Percentiles rank a stretch among this genome's conserved stretches.
phyloP scores from a whole-genome alignment of 1,139 yeast species.

The Candida mesenterica region DNA sequence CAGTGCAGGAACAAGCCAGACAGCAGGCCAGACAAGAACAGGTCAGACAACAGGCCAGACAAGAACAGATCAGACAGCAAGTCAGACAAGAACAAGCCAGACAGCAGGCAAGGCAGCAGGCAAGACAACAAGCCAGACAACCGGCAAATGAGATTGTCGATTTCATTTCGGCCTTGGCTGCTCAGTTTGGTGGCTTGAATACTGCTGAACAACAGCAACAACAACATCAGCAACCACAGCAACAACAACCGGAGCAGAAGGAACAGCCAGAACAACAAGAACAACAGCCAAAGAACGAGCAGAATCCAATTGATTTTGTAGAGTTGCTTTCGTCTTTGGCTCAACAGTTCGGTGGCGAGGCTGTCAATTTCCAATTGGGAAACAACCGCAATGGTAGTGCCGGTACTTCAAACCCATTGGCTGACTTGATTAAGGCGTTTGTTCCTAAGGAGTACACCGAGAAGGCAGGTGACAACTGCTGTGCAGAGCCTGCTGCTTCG shows the following conservation, averaged over 20 bases:
- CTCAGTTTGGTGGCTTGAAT: constrained; percentile 1
- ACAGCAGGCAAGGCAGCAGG: too few relatives aligned
- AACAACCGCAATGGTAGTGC: not conserved
- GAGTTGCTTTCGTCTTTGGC: not conserved
- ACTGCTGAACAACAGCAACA: not conserved
- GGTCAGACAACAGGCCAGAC: not conserved
- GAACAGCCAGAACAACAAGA: not conserved
- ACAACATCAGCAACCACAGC: not conserved
- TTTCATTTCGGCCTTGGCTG: constrained; percentile 1
- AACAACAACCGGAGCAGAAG: not conserved
- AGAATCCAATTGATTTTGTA: not conserved
- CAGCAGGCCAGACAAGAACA: not conserved
- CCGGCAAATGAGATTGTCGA: not conserved
- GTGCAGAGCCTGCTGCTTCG: not conserved
- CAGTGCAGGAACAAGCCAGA: not conserved
- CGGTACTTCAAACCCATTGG: constrained; percentile 3
- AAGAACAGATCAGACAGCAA: too few relatives aligned
- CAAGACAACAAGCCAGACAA: not conserved
- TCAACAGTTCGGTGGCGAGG: constrained; percentile 1
- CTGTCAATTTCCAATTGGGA: not conserved
- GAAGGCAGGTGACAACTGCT: constrained; percentile 1
- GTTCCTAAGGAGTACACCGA: constrained; percentile 4
- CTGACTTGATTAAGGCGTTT: constrained; percentile 5
- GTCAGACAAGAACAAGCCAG: too few relatives aligned
- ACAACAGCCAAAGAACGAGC: not conserved